A percentile compares a stretch with the other conserved stretches of the same genome.
Conservation (phyloP, 257 asterid genomes). For the Solanum sejunctum region DNA sequence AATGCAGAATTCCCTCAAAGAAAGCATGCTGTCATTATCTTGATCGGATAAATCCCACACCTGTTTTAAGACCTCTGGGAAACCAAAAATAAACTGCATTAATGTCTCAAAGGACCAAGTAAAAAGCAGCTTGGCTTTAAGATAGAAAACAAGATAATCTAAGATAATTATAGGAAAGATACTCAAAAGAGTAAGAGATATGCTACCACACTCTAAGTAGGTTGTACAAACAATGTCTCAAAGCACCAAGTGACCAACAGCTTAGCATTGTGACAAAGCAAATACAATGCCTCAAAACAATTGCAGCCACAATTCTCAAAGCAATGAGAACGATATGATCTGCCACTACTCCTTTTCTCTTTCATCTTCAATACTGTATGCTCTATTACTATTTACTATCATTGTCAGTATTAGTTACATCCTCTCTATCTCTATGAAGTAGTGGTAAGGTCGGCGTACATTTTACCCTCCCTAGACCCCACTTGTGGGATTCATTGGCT, state of each 20-base stretch:
- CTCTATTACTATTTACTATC: not conserved
- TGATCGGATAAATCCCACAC: slow-evolving; percentile 98
- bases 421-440: no score
- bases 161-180: not conserved
- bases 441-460: no score
- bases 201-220: not conserved
- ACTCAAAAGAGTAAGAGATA: not conserved
- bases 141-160: not conserved
- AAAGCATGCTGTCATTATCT: slow-evolving; percentile 95
- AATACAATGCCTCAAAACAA: not conserved
- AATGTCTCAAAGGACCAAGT: not conserved
- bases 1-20: slow-evolving; percentile 81
- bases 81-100: slow-evolving; percentile 13
- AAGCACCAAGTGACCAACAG: not conserved
- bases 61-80: slow-evolving; percentile 83
- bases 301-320: not conserved
- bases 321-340: not conserved
- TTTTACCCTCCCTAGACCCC: no score
- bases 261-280: not conserved
- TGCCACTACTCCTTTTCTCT: not conserved
- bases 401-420: not conserved
- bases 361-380: not conserved
- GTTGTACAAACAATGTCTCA: not conserved
- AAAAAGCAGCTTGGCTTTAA: not conserved
- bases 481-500: no score